Evolutionary conservation across 257 asterid species (phyloP).

Genomic region (Solanum pennellii): DNA sequence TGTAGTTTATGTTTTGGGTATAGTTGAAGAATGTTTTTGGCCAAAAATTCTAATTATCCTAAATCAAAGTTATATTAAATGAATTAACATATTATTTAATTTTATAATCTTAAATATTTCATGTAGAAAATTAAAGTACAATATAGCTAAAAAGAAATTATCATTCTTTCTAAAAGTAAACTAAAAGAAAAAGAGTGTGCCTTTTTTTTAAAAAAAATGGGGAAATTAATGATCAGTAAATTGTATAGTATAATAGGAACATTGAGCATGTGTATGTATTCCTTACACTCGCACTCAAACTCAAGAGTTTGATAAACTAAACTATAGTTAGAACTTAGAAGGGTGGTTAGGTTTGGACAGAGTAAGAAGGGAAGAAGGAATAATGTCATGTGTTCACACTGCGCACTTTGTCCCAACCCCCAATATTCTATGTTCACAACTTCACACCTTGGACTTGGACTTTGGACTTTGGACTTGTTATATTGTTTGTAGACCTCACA

Average conservation of each 20-base stretch:
- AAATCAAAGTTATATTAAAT: too few relatives aligned
- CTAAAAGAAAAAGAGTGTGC: too few relatives aligned
- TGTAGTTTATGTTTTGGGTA: too few relatives aligned
- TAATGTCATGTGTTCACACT: background rate
- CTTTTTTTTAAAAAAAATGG: too few relatives aligned
- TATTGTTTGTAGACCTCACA: background rate
- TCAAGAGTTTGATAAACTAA: background rate
- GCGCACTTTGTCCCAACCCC: background rate
- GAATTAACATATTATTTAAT: too few relatives aligned
- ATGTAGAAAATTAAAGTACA: too few relatives aligned
- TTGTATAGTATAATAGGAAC: background rate
- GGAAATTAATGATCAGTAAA: background rate
- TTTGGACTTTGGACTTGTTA: background rate
- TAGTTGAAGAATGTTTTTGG: too few relatives aligned
- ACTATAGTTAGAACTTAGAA: background rate
- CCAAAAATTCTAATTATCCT: too few relatives aligned
- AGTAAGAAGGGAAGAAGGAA: background rate
- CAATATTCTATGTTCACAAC: background rate
- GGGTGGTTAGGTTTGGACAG: background rate
- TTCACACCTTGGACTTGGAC: background rate
- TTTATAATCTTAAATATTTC: background rate
- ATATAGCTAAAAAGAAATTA: too few relatives aligned
- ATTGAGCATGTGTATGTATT: too few relatives aligned
- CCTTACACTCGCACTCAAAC: too few relatives aligned
- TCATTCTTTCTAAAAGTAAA: too few relatives aligned